Conservation (phyloP, 2,329 filamentous ascomycete genomes). For the Pseudocercospora crystallina region DNA sequence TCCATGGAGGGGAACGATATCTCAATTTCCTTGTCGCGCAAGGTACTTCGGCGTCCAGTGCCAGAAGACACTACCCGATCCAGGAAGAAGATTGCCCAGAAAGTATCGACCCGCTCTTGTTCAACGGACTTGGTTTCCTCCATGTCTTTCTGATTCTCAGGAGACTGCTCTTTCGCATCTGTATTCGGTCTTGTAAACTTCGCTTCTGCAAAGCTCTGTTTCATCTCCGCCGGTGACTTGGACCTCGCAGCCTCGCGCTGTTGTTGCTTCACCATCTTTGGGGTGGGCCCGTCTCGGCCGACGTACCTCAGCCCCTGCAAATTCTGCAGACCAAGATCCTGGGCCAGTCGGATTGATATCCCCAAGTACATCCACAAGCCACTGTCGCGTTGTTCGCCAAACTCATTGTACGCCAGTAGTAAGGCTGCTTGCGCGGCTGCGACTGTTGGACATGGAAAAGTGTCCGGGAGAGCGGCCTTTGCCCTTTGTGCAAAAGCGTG, state of each 20-base stretch:
- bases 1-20: conserved; percentile 64
- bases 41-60: conserved; percentile 78
- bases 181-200: conserved; percentile 47
- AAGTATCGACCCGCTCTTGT: conserved; percentile 79
- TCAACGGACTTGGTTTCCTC: conserved; percentile 63
- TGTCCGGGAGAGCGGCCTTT: conserved; percentile 78
- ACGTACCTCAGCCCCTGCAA: conserved; percentile 68
- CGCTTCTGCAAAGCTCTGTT: conserved; percentile 31
- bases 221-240: not conserved
- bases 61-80: conserved; percentile 86
- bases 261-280: conserved; percentile 52
- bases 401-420: conserved; percentile 83
- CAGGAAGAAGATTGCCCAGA: conserved; percentile 87
- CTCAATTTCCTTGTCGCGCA: conserved; percentile 83
- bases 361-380: conserved; percentile 93
- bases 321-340: conserved; percentile 79
- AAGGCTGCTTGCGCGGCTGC: conserved; percentile 81
- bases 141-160: conserved; percentile 58
- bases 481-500: conserved; percentile 77
- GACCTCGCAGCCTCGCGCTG: conserved; percentile 2
- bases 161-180: conserved; percentile 46
- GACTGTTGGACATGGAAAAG: conserved; percentile 78
- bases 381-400: conserved; percentile 84
- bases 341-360: conserved; percentile 78
- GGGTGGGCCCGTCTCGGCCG: conserved; percentile 56